Base-by-base conservation (phyloP, 805 yeast genomes). In the Kregervanrija pseudodelftensis region DNA sequence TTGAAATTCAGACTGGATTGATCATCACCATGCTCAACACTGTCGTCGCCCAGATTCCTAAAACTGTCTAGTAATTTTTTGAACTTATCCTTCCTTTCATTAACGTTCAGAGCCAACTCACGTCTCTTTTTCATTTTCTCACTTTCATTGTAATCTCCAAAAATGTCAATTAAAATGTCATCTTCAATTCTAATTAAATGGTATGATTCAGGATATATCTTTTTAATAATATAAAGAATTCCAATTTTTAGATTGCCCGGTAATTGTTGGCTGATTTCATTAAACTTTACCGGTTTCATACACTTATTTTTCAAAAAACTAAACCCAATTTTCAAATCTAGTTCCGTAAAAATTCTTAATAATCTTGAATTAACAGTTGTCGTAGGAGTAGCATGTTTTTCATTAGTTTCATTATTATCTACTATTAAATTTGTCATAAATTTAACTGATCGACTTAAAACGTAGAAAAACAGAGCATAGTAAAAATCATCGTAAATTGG, bases 171-270 rank as follows among this genome's bases (percentile, higher is more conserved):
- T 7, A 22, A 8, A 22, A 22, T 22, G 7, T 17, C 13, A 14
- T 33, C 37, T 32, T 32, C 28, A 7, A 40, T 30, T 13, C 36
- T 12, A 9, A 11, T 12, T 11, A 42, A 9, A 8, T 30, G 16
- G 36, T 42, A 42, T 16, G 40, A 36, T 17, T 42, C 44, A 9
- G 44, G 44, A 30, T 14, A 42, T 12, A 42, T 30, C 12, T 31
- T 15, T 32, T 42, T 42, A 10, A 42, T 42, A 8, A 35, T 31
- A n/a, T 15, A 12, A 13, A 42, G 33, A 11, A 22, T 15, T 8
- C 37, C 33, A 4, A n/a, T 5, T n/a, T 30, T 14, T 9, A 42
- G 17, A 13, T 33, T 39, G 15, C n/a, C 15, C 9, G 36, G 30
- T 11, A 42, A 30, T 16, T 42, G 40, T 8, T 30, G 36, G 11